Evolutionary conservation across 2,329 filamentous ascomycete species (phyloP).

Genomic region (Aureobasidium pullulans): DNA sequence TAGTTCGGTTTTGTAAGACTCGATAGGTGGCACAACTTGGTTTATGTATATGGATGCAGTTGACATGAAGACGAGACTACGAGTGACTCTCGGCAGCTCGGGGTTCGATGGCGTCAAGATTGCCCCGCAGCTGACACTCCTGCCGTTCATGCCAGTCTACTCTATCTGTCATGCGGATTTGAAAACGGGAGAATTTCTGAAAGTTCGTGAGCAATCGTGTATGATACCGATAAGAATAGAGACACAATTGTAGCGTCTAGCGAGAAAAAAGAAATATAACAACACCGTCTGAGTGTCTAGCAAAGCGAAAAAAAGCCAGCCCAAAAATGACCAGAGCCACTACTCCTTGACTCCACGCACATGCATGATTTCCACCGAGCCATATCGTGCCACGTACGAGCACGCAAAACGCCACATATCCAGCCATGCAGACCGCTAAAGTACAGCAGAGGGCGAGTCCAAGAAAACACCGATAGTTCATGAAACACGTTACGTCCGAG

Average conservation of each 20-base stretch:
- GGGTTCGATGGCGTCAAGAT: background rate
- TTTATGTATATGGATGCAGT: too few relatives aligned
- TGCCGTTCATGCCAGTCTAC: background rate
- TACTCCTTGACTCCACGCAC: background rate
- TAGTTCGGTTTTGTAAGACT: too few relatives aligned
- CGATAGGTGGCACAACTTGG: too few relatives aligned
- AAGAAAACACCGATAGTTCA: constrained; percentile 3
- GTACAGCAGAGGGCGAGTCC: background rate
- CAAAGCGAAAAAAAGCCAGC: constrained; percentile 1
- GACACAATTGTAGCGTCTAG: background rate
- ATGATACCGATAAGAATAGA: background rate
- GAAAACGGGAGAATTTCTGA: background rate
- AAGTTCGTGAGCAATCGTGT: background rate
- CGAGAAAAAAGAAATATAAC: background rate
- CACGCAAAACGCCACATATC: background rate
- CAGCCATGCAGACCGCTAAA: constrained; percentile 1
- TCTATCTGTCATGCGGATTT: background rate
- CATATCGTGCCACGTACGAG: background rate
- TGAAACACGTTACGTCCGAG: background rate
- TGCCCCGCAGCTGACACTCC: background rate
- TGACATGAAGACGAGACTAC: background rate
- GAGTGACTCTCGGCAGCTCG: background rate
- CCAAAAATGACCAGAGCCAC: constrained; percentile 1
- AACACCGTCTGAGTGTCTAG: background rate
- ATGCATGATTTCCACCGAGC: background rate